These are phyloP conservation scores for Trypanosoma grayi DNA, from an alignment of 208 protist species.

Conservation along the genomic window DNA sequence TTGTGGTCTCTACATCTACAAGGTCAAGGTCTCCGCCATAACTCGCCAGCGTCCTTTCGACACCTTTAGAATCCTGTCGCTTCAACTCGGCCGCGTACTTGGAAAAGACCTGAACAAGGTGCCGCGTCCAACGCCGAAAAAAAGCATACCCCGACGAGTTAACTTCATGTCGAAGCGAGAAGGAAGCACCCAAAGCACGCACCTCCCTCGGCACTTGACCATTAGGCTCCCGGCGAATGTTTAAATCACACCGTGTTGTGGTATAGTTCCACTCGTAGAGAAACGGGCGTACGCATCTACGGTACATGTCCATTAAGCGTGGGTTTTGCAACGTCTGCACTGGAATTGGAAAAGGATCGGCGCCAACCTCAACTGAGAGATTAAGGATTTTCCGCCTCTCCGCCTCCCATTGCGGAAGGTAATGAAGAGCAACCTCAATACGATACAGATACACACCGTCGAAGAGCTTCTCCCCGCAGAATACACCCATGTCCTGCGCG, in stretches of 20 bases:
- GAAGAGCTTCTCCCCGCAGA: slow-evolving; percentile 11
- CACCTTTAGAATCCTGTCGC: slow-evolving; percentile 12
- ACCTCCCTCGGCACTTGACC: neutral
- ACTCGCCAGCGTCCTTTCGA: neutral
- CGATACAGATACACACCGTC: slow-evolving; percentile 19
- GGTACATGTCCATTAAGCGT: slow-evolving; percentile 6
- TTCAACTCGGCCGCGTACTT: slow-evolving; percentile 4
- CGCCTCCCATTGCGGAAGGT: slow-evolving; percentile 14
- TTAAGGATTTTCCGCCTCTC: slow-evolving; percentile 16
- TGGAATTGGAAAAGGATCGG: slow-evolving; percentile 21
- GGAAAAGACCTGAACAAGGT: slow-evolving; percentile 20
- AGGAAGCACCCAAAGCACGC: slow-evolving; percentile 2
- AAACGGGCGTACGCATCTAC: slow-evolving; percentile 15
- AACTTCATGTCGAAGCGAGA: slow-evolving; percentile 18
- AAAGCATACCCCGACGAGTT: slow-evolving; percentile 17
- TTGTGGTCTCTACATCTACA: slow-evolving; percentile 20
- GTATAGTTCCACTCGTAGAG: slow-evolving; percentile 25
- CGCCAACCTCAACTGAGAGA: neutral
- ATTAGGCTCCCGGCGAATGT: neutral
- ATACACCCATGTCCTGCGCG: slow-evolving; percentile 25
- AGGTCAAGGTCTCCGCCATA: neutral
- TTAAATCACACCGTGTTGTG: slow-evolving; percentile 14
- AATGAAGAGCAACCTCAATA: slow-evolving; percentile 24
- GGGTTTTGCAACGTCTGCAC: slow-evolving; percentile 1
- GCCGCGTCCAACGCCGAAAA: slow-evolving; percentile 24